These are phyloP conservation scores for Rhizopogon roseolus DNA, from an alignment of 768 basidiomycete genomes.

Conservation along the genomic window DNA sequence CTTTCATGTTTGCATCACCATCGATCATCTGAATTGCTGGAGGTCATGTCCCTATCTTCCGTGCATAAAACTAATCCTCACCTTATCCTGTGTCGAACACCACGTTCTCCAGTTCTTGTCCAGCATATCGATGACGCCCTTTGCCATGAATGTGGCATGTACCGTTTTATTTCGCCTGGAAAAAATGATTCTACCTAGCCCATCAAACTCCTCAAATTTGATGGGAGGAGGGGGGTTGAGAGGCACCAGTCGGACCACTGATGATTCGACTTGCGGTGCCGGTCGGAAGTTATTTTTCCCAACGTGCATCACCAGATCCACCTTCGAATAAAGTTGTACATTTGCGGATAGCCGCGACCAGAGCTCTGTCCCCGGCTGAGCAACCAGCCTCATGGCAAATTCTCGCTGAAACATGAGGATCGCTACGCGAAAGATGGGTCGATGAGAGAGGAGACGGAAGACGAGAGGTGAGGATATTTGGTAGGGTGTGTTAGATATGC, in stretches of 20 bases:
- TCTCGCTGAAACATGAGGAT: conserved; percentile 99
- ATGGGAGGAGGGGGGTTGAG: conserved; percentile 94
- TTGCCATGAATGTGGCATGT: conserved; percentile 87
- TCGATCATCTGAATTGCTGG: conserved; percentile 51
- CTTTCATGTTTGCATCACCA: conserved; percentile 65
- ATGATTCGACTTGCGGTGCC: conserved; percentile 90
- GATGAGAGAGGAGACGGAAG: conserved; percentile 94
- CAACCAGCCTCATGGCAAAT: conserved; percentile 90
- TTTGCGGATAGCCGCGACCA: conserved; percentile 97
- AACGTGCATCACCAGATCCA: conserved; percentile 95
- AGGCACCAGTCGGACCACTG: conserved; percentile 87
- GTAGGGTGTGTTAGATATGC: conserved; percentile 98
- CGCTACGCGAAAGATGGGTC: conserved; percentile 88
- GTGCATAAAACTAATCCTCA: conserved; percentile 14
- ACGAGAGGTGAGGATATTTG: conserved; percentile 98
- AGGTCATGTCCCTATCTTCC: background rate
- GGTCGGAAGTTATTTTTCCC: conserved; percentile 97
- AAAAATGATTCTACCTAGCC: conserved; percentile 87
- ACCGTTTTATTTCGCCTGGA: conserved; percentile 86
- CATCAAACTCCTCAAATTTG: conserved; percentile 97
- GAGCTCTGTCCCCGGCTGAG: conserved; percentile 72
- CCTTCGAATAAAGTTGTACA: conserved; percentile 95
- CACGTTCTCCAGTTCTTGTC: conserved; percentile 92
- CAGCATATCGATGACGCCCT: conserved; percentile 91
- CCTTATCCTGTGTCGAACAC: conserved; percentile 76